Conservation (phyloP, 2,329 filamentous ascomycete species). For the Phymatotrichopsis omnivora region DNA sequence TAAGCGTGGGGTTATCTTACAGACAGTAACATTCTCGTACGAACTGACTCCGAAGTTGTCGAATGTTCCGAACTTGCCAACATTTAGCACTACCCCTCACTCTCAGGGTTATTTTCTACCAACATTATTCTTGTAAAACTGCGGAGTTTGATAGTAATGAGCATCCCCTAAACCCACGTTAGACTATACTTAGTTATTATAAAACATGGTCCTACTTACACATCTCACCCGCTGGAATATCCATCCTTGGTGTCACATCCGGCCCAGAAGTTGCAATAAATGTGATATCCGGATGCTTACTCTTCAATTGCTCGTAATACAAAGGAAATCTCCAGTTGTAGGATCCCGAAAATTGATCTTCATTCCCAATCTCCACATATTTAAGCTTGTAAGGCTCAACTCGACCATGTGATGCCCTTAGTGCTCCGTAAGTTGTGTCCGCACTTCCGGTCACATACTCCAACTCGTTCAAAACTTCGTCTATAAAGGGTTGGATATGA, state of each 20-base stretch:
- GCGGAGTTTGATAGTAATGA: conserved; percentile 38
- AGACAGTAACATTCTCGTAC: conserved; percentile 13
- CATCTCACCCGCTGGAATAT: conserved; percentile 15
- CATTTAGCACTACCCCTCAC: background rate
- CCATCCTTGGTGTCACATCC: conserved; percentile 12
- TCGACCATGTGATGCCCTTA: conserved; percentile 50
- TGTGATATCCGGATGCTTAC: conserved; percentile 43
- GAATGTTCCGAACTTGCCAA: conserved; percentile 7
- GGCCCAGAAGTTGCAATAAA: conserved; percentile 13
- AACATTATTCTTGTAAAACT: conserved; percentile 34
- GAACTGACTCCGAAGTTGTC: conserved; percentile 12
- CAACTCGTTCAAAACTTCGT: conserved; percentile 52
- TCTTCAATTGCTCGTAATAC: conserved; percentile 46
- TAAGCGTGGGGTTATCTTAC: background rate
- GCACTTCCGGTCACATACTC: conserved; percentile 51
- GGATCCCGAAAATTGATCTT: conserved; percentile 44
- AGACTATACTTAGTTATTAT: too few species aligned
- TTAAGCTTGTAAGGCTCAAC: conserved; percentile 50
- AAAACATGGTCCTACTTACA: conserved; percentile 3
- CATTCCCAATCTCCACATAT: conserved; percentile 58
- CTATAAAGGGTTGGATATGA: conserved; percentile 47
- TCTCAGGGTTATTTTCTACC: background rate
- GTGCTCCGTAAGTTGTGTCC: conserved; percentile 46
- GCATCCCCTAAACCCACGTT: conserved; percentile 39
- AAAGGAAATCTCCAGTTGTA: conserved; percentile 46